These are phyloP conservation scores for Eutrema yunnanense DNA, from an alignment of 345 rosid genomes.

Conservation along the genomic window DNA sequence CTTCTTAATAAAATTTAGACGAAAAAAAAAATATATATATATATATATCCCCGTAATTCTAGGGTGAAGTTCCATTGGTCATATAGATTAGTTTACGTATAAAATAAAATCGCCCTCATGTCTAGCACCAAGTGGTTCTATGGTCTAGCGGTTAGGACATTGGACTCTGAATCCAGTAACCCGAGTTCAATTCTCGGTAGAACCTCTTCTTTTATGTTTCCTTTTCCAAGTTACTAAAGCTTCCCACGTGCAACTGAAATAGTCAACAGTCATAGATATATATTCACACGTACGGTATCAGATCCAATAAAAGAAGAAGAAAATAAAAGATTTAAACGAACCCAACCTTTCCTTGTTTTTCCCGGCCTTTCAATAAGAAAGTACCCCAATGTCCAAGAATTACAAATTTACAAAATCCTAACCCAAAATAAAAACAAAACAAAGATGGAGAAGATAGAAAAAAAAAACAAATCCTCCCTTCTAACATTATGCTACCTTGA, in stretches of 20 bases:
- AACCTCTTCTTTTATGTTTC: constrained; percentile 27
- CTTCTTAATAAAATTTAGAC: no score
- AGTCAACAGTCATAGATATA: not conserved
- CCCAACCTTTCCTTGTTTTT: not conserved
- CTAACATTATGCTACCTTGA: constrained; percentile 22
- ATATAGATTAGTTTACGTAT: no score
- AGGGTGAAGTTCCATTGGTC: no score
- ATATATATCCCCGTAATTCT: no score
- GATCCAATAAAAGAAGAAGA: not conserved
- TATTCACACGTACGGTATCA: constrained; percentile 14
- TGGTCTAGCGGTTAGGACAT: constrained; percentile 93
- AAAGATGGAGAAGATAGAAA: not conserved
- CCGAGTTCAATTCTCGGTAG: constrained; percentile 91
- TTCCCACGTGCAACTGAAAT: no score
- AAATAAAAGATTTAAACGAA: not conserved
- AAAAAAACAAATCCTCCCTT: not conserved
- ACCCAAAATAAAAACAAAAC: not conserved
- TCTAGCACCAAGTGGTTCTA: constrained; percentile 37
- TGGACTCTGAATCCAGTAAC: constrained; percentile 95
- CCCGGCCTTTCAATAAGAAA: not conserved
- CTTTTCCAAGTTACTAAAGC: not conserved
- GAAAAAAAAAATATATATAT: no score
- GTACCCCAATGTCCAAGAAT: constrained; percentile 21
- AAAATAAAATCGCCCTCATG: no score
- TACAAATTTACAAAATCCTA: constrained; percentile 22